Percentiles rank a stretch among this genome's conserved stretches.
Conservation (phyloP, 73 alveolate species). For the Paramecium sexaurelia region DNA sequence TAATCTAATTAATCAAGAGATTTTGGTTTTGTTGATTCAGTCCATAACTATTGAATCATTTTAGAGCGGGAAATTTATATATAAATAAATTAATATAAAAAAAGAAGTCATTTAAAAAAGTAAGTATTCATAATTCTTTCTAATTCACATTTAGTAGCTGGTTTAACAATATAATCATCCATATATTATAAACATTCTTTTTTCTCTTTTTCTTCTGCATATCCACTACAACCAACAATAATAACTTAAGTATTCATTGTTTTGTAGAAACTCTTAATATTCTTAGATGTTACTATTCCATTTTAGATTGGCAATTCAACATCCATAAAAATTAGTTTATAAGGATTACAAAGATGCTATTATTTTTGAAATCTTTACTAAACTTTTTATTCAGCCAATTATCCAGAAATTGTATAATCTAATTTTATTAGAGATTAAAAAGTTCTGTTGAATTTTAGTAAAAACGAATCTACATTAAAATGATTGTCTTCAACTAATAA, state of each 20-base stretch:
- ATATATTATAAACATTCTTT: not conserved
- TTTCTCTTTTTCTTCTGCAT: constrained; percentile 1
- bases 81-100: not conserved
- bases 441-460: not conserved
- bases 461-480: constrained; percentile 27
- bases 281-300: constrained; percentile 34
- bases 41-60: constrained; percentile 79
- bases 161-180: constrained; percentile 59
- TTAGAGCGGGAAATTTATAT: not conserved
- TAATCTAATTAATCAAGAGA: constrained; percentile 78
- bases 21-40: constrained; percentile 91
- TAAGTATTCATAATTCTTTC: constrained; percentile 4
- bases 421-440: not conserved
- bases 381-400: constrained; percentile 26
- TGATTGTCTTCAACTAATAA: constrained; percentile 39
- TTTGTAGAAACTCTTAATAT: not conserved
- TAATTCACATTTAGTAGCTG: constrained; percentile 13
- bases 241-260: not conserved
- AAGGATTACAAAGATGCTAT: not conserved
- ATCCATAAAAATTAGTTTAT: constrained; percentile 45
- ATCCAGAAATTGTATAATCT: constrained; percentile 42
- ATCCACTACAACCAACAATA: constrained; percentile 56
- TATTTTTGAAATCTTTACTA: constrained; percentile 25
- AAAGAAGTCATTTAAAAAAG: constrained; percentile 10
- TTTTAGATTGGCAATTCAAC: constrained; percentile 45